phyloP scores from a whole-genome alignment of 2,329 filamentous ascomycete genomes.

The Aureobasidium melanogenum region DNA sequence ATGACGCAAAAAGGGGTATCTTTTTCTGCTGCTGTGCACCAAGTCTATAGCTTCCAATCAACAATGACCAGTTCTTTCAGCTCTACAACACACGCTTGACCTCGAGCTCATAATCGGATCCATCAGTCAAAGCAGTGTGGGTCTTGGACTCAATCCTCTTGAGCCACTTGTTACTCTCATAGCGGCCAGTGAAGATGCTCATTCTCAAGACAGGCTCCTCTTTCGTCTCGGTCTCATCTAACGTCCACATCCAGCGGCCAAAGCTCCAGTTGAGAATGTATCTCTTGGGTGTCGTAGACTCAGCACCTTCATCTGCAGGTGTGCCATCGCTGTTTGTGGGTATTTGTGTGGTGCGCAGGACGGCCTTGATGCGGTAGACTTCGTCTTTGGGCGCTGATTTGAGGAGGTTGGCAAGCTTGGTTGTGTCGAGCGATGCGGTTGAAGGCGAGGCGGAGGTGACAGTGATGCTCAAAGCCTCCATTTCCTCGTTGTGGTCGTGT shows the following conservation, averaged over 20 bases:
- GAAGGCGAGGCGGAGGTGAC: constrained; percentile 29
- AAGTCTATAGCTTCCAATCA: neutral
- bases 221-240: constrained; percentile 31
- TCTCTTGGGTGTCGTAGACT: constrained; percentile 36
- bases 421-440: constrained; percentile 37
- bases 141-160: constrained; percentile 52
- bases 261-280: constrained; percentile 99
- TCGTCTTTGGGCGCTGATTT: constrained; percentile 78
- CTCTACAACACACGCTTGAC: constrained; percentile 35
- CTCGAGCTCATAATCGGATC: constrained; percentile 37
- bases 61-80: neutral
- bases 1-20: neutral
- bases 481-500: constrained; percentile 66
- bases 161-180: constrained; percentile 68
- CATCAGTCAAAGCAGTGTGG: constrained; percentile 20
- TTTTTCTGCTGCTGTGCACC: neutral
- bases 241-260: constrained; percentile 85
- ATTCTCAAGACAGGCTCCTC: constrained; percentile 49
- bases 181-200: constrained; percentile 66
- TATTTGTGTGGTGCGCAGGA: constrained; percentile 39
- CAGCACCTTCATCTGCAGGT: constrained; percentile 18
- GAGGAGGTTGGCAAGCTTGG: constrained; percentile 58
- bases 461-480: constrained; percentile 82
- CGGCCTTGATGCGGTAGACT: constrained; percentile 86
- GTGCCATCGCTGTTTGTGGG: constrained; percentile 26